Evolutionary conservation across 163 green algal genomes (phyloP).

Genomic region (Scenedesmus sp.): DNA sequence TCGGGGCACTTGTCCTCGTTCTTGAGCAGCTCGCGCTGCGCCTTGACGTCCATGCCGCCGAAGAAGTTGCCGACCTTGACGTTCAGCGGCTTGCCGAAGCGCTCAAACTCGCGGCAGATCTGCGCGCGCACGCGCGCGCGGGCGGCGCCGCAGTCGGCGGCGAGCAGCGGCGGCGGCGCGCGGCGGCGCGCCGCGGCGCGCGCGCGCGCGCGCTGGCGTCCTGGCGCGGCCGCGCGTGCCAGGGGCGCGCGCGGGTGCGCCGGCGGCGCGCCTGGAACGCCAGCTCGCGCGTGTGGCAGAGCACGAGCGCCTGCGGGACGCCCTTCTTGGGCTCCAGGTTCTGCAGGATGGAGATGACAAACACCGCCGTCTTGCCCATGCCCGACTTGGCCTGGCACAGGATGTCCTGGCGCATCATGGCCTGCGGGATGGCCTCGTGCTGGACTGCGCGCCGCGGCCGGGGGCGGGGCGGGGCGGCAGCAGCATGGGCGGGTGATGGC

Average conservation of each 20-base stretch:
- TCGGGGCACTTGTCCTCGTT: conserved; percentile 85
- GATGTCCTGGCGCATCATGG: conserved; percentile 98
- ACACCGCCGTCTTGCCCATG: conserved; percentile 99
- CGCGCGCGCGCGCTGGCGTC: not conserved
- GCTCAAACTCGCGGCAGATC: conserved; percentile 98
- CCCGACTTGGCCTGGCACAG: conserved; percentile 99
- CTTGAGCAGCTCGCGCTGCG: conserved; percentile 90
- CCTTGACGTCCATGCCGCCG: conserved; percentile 90
- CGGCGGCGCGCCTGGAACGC: conserved; percentile 94
- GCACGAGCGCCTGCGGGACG: conserved; percentile 78
- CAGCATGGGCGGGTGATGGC: not conserved
- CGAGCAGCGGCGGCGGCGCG: not conserved
- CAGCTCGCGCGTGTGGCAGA: conserved; percentile 99
- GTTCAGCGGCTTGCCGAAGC: conserved; percentile 91
- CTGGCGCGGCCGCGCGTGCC: no score
- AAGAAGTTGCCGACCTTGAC: conserved; percentile 96
- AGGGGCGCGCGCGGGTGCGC: no score
- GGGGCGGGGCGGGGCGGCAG: no score
- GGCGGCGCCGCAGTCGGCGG: not conserved
- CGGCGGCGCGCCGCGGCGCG: not conserved
- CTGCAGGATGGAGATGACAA: conserved; percentile 98
- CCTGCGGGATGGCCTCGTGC: conserved; percentile 99
- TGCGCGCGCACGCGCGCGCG: conserved; percentile 49
- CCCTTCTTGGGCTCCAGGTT: conserved; percentile 93
- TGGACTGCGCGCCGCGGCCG: conserved; percentile 86